These are phyloP conservation scores for Aspergillus nanangensis DNA, from an alignment of 495 filamentous ascomycete genomes.

Conservation along the genomic window DNA sequence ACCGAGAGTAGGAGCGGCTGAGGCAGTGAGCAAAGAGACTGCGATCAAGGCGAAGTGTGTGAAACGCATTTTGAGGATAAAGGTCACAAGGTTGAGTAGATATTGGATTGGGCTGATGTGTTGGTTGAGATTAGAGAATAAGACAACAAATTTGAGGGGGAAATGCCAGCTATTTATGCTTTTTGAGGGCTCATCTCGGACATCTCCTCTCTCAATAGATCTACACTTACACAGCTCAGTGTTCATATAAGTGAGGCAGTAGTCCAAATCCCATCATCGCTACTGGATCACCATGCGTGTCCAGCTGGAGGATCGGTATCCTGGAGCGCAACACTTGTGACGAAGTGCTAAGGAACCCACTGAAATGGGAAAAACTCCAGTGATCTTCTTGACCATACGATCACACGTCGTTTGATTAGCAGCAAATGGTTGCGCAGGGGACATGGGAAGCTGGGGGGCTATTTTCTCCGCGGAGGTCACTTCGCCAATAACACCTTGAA, in stretches of 20 bases:
- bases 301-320: neutral
- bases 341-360: too few species aligned
- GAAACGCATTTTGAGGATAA: neutral
- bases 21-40: neutral
- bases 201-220: neutral
- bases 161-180: neutral
- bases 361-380: too few species aligned
- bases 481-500: too few species aligned
- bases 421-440: too few species aligned
- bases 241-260: neutral
- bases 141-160: neutral
- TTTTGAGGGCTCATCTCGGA: neutral
- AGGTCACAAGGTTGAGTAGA: too few species aligned
- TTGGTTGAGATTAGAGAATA: neutral
- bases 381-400: too few species aligned
- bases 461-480: too few species aligned
- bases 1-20: neutral
- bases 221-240: neutral
- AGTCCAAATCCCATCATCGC: neutral
- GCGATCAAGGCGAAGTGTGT: neutral
- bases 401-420: too few species aligned
- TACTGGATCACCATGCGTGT: neutral
- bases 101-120: neutral
- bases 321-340: too few species aligned
- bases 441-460: too few species aligned